Base-by-base conservation (phyloP, 306 rosid species). In the Crotalaria pallida region DNA sequence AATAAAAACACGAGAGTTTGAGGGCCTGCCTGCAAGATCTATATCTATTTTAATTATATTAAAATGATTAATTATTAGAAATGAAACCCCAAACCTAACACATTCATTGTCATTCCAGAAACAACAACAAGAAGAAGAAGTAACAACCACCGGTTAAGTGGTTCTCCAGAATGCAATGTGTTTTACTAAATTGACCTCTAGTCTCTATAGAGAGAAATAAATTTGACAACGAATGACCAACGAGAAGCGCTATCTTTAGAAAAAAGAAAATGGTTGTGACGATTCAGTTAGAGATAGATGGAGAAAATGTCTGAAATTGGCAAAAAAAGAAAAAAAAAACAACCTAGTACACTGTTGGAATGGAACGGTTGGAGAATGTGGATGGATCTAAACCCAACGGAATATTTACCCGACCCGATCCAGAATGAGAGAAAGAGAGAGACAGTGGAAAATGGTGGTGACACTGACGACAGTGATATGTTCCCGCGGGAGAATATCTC, bases 11-110 rank as follows among this genome's bases (percentile, higher is more conserved):
- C n/a, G n/a, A 71, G 31, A 48, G 67, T 34, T 65, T 13, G 43
- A 31, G 41, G n/a, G n/a, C 43, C 43, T 8, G 58, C 11, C 26
- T 75, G 74, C n/a, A 9, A 38, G 84, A 83, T 90, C 88, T 77
- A 67, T 21, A 21, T n/a, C 15, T 34, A 34, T 34, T 9, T 31
- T 6, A 31, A 31, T 5, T 77, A n/a, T n/a, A n/a, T n/a, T n/a
- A n/a, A n/a, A n/a, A n/a, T n/a, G n/a, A n/a, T n/a, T n/a, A n/a
- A n/a, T n/a, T n/a, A n/a, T n/a, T n/a, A n/a, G n/a, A n/a, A n/a
- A n/a, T n/a, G n/a, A 76, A 77, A 49, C 49, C 41, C 72, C 65
- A 45, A 49, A 53, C 52, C 27, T 19, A 26, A 72, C 11, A 41
- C 82, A 71, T 77, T 65, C 82, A 73, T 80, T 65, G 79, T 19